Conservation (phyloP, 306 rosid genomes). For the Vigna reflexopilosa region DNA sequence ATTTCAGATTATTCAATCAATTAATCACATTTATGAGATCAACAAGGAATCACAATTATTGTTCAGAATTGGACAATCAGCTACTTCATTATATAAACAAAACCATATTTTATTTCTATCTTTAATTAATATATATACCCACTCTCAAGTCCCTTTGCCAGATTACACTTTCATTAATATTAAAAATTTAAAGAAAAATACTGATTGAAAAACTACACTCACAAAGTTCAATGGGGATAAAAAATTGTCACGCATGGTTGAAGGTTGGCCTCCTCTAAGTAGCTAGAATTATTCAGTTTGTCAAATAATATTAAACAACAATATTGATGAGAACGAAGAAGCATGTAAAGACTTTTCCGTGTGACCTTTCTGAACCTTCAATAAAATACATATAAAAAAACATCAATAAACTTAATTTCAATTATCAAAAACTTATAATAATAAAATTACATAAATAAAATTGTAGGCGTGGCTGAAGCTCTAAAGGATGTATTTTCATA, state of each 20-base stretch:
- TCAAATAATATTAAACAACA: slow-evolving; percentile 14
- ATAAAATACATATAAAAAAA: neutral
- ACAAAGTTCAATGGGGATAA: slow-evolving; percentile 14
- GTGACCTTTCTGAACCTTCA: slow-evolving; percentile 25
- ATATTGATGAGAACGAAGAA: slow-evolving; percentile 21
- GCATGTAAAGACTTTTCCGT: slow-evolving; percentile 11
- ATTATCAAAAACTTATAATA: neutral
- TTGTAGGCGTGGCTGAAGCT: slow-evolving; percentile 21
- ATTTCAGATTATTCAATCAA: slow-evolving; percentile 27
- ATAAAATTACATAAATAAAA: slow-evolving; percentile 6
- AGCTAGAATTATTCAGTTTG: slow-evolving; percentile 26
- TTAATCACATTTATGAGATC: slow-evolving; percentile 24
- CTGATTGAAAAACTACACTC: neutral
- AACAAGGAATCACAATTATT: slow-evolving; percentile 50
- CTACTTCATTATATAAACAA: neutral
- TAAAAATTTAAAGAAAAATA: neutral
- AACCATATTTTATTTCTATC: slow-evolving; percentile 8
- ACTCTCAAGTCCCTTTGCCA: slow-evolving; percentile 15
- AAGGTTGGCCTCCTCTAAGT: slow-evolving; percentile 37
- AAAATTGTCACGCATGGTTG: slow-evolving; percentile 39
- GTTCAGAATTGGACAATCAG: slow-evolving; percentile 32
- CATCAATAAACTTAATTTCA: neutral
- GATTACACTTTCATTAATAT: neutral
- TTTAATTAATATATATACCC: neutral
- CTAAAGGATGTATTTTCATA: slow-evolving; percentile 2